A percentile compares a stretch with the other conserved stretches of the same genome.
phyloP scores from a whole-genome alignment of 345 rosid genomes.

The Bruguiera gymnorhiza region DNA sequence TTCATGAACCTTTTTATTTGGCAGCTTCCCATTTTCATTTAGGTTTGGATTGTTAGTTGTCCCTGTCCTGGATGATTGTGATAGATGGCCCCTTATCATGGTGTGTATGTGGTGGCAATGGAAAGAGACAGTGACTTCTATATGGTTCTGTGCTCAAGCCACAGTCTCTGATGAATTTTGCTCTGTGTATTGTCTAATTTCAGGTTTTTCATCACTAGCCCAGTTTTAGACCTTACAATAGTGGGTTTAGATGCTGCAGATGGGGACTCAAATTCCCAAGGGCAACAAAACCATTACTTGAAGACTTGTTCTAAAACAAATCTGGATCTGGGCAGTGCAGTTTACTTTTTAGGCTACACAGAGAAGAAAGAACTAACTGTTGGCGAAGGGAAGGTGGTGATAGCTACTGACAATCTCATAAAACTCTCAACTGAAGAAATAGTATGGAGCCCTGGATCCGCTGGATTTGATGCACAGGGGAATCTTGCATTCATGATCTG shows the following conservation, averaged over 20 bases:
- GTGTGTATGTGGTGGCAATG: background rate
- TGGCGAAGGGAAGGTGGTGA: conserved; percentile 88
- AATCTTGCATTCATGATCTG: conserved; percentile 96
- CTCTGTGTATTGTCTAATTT: conserved; percentile 22
- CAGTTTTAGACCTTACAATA: conserved; percentile 85
- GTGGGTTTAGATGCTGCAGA: conserved; percentile 71
- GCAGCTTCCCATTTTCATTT: background rate
- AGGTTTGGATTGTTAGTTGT: background rate
- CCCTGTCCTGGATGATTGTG: background rate
- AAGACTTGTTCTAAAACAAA: conserved; percentile 80
- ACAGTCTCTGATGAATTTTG: conserved; percentile 3
- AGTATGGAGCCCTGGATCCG: conserved; percentile 81
- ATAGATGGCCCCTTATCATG: background rate
- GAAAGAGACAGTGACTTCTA: background rate
- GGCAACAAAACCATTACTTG: conserved; percentile 71
- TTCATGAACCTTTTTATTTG: background rate
- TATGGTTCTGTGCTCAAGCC: background rate
- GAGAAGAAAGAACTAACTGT: conserved; percentile 59
- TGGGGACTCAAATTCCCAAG: conserved; percentile 69
- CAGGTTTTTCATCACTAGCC: conserved; percentile 93
- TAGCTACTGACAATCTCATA: conserved; percentile 90
- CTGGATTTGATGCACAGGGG: conserved; percentile 89
- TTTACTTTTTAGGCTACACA: conserved; percentile 67
- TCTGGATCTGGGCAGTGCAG: conserved; percentile 69
- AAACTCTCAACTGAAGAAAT: conserved; percentile 82